A percentile compares a stretch with the other conserved stretches of the same genome.
These are phyloP conservation scores for Orychophragmus violaceus DNA, from an alignment of 345 rosid genomes.

Conservation along the genomic window DNA sequence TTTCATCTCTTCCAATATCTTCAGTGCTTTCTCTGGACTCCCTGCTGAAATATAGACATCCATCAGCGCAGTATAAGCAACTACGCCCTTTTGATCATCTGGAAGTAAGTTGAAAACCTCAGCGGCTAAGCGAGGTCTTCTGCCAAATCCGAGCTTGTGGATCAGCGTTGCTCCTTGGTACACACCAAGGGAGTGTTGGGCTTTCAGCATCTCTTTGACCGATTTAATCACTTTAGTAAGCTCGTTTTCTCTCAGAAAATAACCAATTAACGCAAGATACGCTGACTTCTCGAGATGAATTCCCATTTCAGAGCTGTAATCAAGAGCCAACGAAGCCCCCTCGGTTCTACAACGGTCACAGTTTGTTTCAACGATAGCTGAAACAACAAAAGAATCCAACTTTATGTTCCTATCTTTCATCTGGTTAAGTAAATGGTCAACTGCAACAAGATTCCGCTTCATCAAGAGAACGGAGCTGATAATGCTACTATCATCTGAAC, in stretches of 20 bases:
- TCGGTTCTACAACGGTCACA: slow-evolving; percentile 37
- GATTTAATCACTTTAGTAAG: slow-evolving; percentile 41
- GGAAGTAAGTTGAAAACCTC: slow-evolving; percentile 58
- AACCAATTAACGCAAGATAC: slow-evolving; percentile 58
- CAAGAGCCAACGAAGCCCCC: slow-evolving; percentile 60
- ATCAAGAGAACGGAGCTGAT: slow-evolving; percentile 50
- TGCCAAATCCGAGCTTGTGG: slow-evolving; percentile 60
- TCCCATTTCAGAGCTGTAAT: slow-evolving; percentile 45
- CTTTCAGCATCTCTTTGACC: slow-evolving; percentile 45
- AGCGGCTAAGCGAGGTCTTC: slow-evolving; percentile 62
- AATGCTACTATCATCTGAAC: slow-evolving; percentile 30
- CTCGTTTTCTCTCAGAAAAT: slow-evolving; percentile 40
- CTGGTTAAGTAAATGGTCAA: slow-evolving; percentile 48
- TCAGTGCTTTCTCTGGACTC: slow-evolving; percentile 60
- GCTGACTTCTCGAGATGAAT: slow-evolving; percentile 46
- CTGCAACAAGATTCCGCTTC: slow-evolving; percentile 55
- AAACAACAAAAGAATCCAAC: slow-evolving; percentile 44
- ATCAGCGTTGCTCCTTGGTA: slow-evolving; percentile 60
- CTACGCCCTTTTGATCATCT: slow-evolving; percentile 48
- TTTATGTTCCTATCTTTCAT: slow-evolving; percentile 32
- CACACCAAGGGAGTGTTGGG: slow-evolving; percentile 53
- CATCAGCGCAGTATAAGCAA: slow-evolving; percentile 67
- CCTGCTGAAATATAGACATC: slow-evolving; percentile 68
- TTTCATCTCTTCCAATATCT: slow-evolving; percentile 52
- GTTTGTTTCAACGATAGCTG: slow-evolving; percentile 44